phyloP scores from a whole-genome alignment of 768 basidiomycete species.

The Ramaria rubella region DNA sequence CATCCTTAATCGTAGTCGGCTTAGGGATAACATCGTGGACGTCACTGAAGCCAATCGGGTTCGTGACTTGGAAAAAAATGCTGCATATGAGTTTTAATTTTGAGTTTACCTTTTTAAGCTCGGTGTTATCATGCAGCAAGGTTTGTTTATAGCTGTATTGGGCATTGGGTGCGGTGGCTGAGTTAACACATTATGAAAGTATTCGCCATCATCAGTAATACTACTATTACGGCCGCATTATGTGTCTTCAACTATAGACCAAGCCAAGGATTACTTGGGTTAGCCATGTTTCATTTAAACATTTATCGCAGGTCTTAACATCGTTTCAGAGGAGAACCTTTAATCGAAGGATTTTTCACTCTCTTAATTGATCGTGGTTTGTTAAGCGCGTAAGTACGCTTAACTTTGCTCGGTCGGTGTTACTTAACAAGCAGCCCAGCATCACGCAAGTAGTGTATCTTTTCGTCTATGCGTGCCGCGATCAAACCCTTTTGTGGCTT shows the following conservation, averaged over 20 bases:
- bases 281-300: not conserved
- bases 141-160: not conserved
- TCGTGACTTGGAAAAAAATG: too few species aligned
- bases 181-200: not conserved
- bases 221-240: not conserved
- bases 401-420: not conserved
- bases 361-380: not conserved
- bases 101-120: not conserved
- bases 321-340: not conserved
- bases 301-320: not conserved
- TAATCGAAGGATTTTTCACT: not conserved
- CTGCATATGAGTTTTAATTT: not conserved
- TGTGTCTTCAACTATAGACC: not conserved
- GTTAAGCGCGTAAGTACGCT: not conserved
- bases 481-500: not conserved
- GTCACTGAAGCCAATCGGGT: not conserved
- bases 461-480: not conserved
- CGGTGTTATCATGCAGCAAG: not conserved
- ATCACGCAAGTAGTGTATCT: not conserved
- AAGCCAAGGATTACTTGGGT: not conserved
- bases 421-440: not conserved
- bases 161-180: not conserved
- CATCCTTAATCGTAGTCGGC: not conserved
- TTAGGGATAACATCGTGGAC: not conserved
- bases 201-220: not conserved